These are phyloP conservation scores for Dictyostelium intermedium DNA, from an alignment of 78 protist genomes.

Conservation along the genomic window DNA sequence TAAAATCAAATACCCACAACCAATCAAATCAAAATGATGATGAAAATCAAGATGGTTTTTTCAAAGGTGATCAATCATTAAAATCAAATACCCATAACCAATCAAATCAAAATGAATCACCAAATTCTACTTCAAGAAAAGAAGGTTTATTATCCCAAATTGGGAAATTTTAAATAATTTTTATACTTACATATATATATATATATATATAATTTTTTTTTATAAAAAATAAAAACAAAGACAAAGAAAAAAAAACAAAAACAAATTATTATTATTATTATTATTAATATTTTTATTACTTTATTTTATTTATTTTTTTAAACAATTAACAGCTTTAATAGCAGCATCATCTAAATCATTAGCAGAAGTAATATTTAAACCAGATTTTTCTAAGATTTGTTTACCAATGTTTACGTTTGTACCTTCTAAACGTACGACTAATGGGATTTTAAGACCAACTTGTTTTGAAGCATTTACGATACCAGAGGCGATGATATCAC, in stretches of 20 bases:
- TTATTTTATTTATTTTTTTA: not conserved
- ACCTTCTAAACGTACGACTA: slow-evolving; percentile 95
- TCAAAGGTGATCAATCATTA: not conserved
- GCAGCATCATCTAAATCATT: slow-evolving; percentile 96
- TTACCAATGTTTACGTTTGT: slow-evolving; percentile 90
- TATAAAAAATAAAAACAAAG: not conserved
- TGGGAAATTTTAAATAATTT: not conserved
- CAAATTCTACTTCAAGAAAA: not conserved
- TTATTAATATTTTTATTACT: not conserved
- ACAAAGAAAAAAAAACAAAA: not conserved
- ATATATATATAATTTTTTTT: not conserved
- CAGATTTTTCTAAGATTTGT: slow-evolving; percentile 84
- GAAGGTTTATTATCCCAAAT: not conserved
- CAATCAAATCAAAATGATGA: not conserved
- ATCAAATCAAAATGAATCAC: not conserved
- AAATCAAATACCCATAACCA: not conserved
- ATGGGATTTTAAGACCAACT: slow-evolving; percentile 77
- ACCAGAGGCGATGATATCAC: slow-evolving; percentile 95
- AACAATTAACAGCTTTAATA: slow-evolving; percentile 76
- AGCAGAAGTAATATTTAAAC: slow-evolving; percentile 85
- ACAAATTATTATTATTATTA: not conserved
- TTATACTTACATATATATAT: not conserved
- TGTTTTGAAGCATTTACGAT: slow-evolving; percentile 89
- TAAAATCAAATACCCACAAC: not conserved
- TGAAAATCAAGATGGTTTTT: not conserved